Conservation (phyloP, 2,329 filamentous ascomycete genomes). For the Leptographium wingfieldii region DNA sequence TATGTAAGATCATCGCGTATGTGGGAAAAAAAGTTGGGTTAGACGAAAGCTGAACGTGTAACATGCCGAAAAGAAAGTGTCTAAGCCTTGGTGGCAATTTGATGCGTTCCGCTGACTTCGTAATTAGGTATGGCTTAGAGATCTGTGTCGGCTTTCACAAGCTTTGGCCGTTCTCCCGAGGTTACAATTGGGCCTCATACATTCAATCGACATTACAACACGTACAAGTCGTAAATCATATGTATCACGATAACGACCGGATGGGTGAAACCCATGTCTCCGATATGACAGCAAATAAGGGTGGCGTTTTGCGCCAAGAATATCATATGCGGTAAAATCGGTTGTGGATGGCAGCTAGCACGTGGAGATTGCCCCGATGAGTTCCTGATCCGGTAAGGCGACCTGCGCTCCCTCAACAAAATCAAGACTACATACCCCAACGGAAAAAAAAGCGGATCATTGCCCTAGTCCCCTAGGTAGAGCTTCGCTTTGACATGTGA, state of each 20-base stretch:
- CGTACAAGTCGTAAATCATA: not conserved
- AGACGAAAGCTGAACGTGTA: too few relatives aligned
- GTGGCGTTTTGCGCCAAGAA: not conserved
- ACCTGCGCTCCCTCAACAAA: slow-evolving; percentile 10
- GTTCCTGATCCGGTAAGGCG: not conserved
- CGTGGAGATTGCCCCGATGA: not conserved
- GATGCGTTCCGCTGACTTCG: too few relatives aligned
- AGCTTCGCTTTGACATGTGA: slow-evolving; percentile 1
- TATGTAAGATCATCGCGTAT: too few relatives aligned
- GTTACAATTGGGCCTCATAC: not conserved
- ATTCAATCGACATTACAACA: not conserved
- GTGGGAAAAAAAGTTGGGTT: too few relatives aligned
- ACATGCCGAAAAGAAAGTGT: too few relatives aligned
- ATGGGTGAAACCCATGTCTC: not conserved
- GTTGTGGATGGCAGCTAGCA: not conserved
- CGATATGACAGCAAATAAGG: not conserved
- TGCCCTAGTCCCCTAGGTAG: not conserved
- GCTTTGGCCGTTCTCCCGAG: not conserved
- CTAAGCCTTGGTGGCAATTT: too few relatives aligned
- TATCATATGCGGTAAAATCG: not conserved
- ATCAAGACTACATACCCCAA: slow-evolving; percentile 10
- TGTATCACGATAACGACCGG: not conserved
- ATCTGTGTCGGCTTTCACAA: not conserved
- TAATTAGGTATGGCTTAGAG: too few relatives aligned
- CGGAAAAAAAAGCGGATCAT: slow-evolving; percentile 11